These are phyloP conservation scores for Paramecium primaurelia DNA, from an alignment of 73 alveolate genomes.

Conservation along the genomic window DNA sequence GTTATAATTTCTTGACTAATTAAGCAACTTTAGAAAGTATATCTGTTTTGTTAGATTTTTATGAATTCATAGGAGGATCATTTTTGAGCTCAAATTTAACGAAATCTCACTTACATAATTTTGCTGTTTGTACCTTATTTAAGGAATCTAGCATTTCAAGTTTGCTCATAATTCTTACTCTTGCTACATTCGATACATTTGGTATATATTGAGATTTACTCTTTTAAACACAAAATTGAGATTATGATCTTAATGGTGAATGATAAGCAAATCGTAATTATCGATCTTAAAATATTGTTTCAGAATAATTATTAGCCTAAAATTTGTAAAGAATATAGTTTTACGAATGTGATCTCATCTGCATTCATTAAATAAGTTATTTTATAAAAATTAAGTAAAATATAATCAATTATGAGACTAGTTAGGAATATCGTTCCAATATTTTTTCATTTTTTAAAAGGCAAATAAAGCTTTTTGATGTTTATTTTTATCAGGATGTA, in stretches of 20 bases:
- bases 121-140: neutral
- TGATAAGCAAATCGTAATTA: neutral
- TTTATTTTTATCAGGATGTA: neutral
- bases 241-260: neutral
- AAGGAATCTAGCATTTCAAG: neutral
- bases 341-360: neutral
- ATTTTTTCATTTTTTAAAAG: neutral
- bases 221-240: neutral
- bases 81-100: neutral
- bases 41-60: neutral
- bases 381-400: neutral
- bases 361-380: neutral
- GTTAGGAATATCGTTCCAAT: neutral
- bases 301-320: neutral
- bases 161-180: neutral
- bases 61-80: neutral
- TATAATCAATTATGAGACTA: neutral
- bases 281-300: neutral
- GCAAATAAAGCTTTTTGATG: neutral
- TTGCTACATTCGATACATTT: neutral
- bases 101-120: neutral
- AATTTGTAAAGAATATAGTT: neutral
- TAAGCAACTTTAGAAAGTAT: neutral
- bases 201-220: neutral
- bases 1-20: slow-evolving; percentile 2